These are phyloP conservation scores for Penicillium sp. DNA, from an alignment of 2,329 filamentous ascomycete genomes.

Conservation along the genomic window DNA sequence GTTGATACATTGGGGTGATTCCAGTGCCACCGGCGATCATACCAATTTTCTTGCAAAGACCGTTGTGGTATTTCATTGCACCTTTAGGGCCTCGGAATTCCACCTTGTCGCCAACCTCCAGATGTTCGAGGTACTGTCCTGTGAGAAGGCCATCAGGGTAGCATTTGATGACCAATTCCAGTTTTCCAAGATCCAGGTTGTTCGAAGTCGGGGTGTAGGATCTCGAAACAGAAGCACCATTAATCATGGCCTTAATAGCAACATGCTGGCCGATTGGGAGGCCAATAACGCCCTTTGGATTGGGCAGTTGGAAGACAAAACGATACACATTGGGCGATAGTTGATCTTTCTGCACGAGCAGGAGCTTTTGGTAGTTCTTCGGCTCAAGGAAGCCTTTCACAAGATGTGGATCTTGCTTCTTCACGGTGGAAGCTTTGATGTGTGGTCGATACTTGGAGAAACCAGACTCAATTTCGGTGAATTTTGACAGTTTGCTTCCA, in stretches of 20 bases:
- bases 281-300: constrained; percentile 47
- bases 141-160: constrained; percentile 39
- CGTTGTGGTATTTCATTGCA: constrained; percentile 31
- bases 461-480: constrained; percentile 28
- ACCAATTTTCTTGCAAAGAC: constrained; percentile 35
- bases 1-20: constrained; percentile 57
- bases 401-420: constrained; percentile 42
- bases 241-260: constrained; percentile 50
- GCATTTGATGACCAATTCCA: constrained; percentile 39
- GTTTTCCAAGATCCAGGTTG: constrained; percentile 31
- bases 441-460: constrained; percentile 37
- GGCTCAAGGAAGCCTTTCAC: constrained; percentile 53
- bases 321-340: constrained; percentile 39
- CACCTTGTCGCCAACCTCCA: constrained; percentile 31
- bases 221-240: constrained; percentile 49
- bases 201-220: constrained; percentile 54
- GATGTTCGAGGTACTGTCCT: constrained; percentile 12
- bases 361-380: constrained; percentile 49
- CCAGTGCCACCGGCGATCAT: constrained; percentile 42
- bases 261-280: constrained; percentile 60
- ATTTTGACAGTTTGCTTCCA: constrained; percentile 15
- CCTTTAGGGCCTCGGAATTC: constrained; percentile 39
- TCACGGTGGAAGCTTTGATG: constrained; percentile 41
- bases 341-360: constrained; percentile 36
- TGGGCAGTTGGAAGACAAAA: constrained; percentile 52